phyloP scores from a whole-genome alignment of 1,284 basidiomycete species.

The Microbotryum lychnidis-dioicae region DNA sequence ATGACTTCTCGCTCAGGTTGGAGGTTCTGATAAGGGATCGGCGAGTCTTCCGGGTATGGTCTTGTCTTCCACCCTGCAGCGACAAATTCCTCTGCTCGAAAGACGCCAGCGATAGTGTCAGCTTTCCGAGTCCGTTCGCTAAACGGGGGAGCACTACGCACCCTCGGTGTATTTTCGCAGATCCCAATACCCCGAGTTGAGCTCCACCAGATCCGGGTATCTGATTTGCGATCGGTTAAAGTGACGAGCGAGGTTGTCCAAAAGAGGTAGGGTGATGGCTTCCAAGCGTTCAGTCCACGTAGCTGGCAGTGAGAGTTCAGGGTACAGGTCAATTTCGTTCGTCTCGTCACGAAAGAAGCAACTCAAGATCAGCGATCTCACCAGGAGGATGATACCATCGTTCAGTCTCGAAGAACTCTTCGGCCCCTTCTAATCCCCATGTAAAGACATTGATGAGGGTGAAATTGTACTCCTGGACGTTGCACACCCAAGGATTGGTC shows the following conservation, averaged over 20 bases:
- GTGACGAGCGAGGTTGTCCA: constrained; percentile 17
- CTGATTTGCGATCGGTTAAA: constrained; percentile 24
- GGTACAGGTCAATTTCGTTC: neutral
- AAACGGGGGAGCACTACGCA: neutral
- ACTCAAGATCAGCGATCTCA: neutral
- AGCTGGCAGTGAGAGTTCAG: neutral
- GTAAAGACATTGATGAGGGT: constrained; percentile 30
- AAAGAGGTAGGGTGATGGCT: constrained; percentile 21
- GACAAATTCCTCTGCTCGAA: constrained; percentile 26
- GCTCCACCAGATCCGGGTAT: constrained; percentile 23
- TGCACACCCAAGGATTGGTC: constrained; percentile 31
- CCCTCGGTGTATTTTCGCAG: constrained; percentile 30
- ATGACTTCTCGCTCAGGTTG: constrained; percentile 10
- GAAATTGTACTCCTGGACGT: constrained; percentile 23
- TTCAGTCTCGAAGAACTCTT: constrained; percentile 27
- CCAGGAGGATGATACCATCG: constrained; percentile 32
- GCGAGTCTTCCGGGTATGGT: constrained; percentile 29
- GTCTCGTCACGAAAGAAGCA: neutral
- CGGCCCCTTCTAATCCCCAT: constrained; percentile 24
- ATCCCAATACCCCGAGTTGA: constrained; percentile 23
- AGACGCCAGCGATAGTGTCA: neutral
- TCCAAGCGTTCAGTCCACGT: constrained; percentile 27
- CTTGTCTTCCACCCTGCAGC: constrained; percentile 21
- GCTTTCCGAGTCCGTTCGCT: neutral
- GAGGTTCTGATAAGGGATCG: constrained; percentile 26